Base-by-base conservation (phyloP, 768 basidiomycete genomes). In the Polyporus arcularius region DNA sequence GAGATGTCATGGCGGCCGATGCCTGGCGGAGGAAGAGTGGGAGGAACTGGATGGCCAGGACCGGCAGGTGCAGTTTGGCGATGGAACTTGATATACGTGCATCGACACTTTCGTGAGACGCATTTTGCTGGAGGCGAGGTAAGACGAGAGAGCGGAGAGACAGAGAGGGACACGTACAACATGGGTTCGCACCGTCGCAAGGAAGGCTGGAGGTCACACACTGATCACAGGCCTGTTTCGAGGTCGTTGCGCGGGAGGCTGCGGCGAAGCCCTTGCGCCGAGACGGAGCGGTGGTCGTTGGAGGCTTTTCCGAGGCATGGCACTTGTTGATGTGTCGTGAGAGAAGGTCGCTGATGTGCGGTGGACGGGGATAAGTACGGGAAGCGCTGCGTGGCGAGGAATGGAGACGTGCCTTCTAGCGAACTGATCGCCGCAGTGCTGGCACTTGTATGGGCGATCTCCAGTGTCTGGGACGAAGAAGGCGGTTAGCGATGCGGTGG, bases 291-390 rank as follows among this genome's bases (percentile, higher is more conserved):
- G 74, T 78, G 6, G 76, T 70, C 4, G 67, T 72, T 0, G 78
- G 75, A 4, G 80, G 77, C 67, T 90, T 90, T 77, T 92, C 90
- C 65, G 82, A 82, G 4, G 90, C 84, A 71, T 94, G 92, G 67
- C 92, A 94, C 67, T 94, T 94, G 74, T 94, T 93, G 63, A 93
- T 80, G 67, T 94, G 92, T 66, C 92, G 77, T 5, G 92, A 92
- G 46, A 94, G 85, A 4, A 94, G 80, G 77, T 94, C 92, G 71
- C 91, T 92, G 65, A 26, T 26, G 21, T 26, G 21, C 21, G 21
- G 21, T 26, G 21, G 49, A 40, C 61, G 45, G 48, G 52, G 16
- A 26, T 48, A 39, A 39, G 32, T 35, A 45, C 26, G 21, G 52
- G 14, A 46, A 28, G 35, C n/a, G 42, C 1, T 55, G 55, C 47